phyloP scores from a whole-genome alignment of 768 basidiomycete species.

The Mycena vitilis region DNA sequence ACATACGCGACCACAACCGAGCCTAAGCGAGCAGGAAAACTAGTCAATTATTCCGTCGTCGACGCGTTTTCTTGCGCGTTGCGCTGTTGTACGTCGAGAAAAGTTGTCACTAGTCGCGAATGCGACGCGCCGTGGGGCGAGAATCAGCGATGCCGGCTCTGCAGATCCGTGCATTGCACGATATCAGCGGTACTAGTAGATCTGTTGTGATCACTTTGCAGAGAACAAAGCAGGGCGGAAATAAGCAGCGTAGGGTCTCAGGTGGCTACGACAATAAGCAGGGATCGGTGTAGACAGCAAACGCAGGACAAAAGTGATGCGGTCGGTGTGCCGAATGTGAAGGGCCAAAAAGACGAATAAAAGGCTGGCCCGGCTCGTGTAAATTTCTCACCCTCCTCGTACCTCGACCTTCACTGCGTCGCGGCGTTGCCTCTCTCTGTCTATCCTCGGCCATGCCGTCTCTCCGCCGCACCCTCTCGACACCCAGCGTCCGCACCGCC shows the following conservation, averaged over 20 bases:
- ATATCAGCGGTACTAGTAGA: conserved; percentile 2
- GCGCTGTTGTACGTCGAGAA: not conserved
- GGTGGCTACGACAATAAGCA: too few species aligned
- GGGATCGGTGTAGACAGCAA: too few species aligned
- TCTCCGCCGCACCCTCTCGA: conserved; percentile 82
- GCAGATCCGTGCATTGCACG: conserved; percentile 16
- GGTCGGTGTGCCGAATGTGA: too few species aligned
- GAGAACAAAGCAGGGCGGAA: too few species aligned
- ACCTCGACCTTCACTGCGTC: not conserved
- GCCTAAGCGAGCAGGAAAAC: not conserved
- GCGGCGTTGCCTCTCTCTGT: conserved; percentile 18
- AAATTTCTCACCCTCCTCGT: not conserved
- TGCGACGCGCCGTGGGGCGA: conserved; percentile 19
- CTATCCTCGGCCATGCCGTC: conserved; percentile 64
- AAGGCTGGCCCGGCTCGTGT: not conserved
- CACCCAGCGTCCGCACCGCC: conserved; percentile 73
- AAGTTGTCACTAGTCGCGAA: not conserved
- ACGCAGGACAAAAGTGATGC: too few species aligned
- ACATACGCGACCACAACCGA: not conserved
- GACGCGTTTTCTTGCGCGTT: conserved; percentile 10
- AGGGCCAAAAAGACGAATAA: not conserved
- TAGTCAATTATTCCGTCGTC: too few species aligned
- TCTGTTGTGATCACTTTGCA: not conserved
- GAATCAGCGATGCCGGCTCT: not conserved
- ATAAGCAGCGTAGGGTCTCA: too few species aligned